A percentile compares a stretch with the other conserved stretches of the same genome.
Conservation (phyloP, 768 basidiomycete genomes). For the Russula brevipes region DNA sequence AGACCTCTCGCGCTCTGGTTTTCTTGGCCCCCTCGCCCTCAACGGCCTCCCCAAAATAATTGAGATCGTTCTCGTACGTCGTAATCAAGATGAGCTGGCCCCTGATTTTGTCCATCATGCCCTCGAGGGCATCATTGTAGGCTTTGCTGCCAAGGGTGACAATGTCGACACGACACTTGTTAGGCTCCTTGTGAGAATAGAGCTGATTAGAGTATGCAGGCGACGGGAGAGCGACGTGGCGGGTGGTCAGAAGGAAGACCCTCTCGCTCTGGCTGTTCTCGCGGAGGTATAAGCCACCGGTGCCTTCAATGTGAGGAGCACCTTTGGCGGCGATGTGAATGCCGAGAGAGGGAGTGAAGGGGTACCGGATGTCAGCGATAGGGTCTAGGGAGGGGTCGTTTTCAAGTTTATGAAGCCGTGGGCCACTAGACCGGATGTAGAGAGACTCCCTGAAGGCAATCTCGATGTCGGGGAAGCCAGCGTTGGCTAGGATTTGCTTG, state of each 20-base stretch:
- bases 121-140: not conserved
- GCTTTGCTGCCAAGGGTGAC: not conserved
- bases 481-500: not conserved
- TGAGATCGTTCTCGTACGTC: not conserved
- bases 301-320: constrained; percentile 35
- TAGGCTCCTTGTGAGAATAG: not conserved
- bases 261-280: constrained; percentile 26
- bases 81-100: not conserved
- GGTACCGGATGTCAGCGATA: constrained; percentile 28
- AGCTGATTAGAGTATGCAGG: constrained; percentile 2
- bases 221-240: constrained; percentile 33
- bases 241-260: constrained; percentile 32
- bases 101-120: not conserved
- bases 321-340: constrained; percentile 34
- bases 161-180: not conserved
- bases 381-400: not conserved
- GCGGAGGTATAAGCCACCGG: constrained; percentile 33
- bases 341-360: constrained; percentile 37
- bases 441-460: not conserved
- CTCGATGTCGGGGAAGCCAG: not conserved
- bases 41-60: not conserved
- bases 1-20: not conserved
- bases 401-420: not conserved
- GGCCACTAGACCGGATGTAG: not conserved
- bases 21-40: not conserved